Evolutionary conservation across 768 basidiomycete genomes (phyloP), one percentile per base, ranked within the genome.

Genomic region (Lactifluus rugatus): DNA sequence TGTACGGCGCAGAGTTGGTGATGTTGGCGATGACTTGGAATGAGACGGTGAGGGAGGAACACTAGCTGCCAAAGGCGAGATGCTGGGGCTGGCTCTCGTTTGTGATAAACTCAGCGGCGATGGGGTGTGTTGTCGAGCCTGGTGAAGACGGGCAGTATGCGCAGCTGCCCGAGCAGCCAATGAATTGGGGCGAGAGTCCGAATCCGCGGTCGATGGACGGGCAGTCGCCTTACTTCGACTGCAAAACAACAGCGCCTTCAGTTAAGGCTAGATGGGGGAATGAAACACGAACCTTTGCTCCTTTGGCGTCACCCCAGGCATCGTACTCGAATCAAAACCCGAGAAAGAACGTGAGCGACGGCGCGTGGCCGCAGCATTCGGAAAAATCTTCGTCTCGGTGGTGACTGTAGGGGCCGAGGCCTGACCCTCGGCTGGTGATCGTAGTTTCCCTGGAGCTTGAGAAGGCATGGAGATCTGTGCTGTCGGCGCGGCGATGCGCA

Each of bases 261-360:
- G 42, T 11, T 10, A 34, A 34, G 6, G 23, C 32, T 9, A 13
- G 16, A 28, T 16, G 34, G 11, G 16, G 19, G 19, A 10, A 54
- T 41, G 11, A 0, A 10, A 23, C n/a, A 57, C 67, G 58, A 46
- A 68, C 70, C 64, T 66, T 45, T 41, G 46, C n/a, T 54, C 19
- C 23, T 60, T 48, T 5, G 57, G 54, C 34, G 57, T 58, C 37
- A 57, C 39, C 11, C 53, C 58, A 16, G 76, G 73, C 3, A 67
- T 53, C 6, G 54, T 64, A 5, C 69, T 64, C 4, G 75, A 72
- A 51, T 81, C 78, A 69, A 89, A 84, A 2, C 81, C 84, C 9
- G 87, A 89, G 66, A 91, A 91, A 21, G 86, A 89, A 50, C 87
- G 69, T 5, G 89, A 89, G 5, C 79, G 71, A 14, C 78, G 80